A percentile compares a stretch with the other conserved stretches of the same genome.
These are phyloP conservation scores for Amborella trichopoda DNA, from an alignment of 164 flowering plant species.

Conservation along the genomic window DNA sequence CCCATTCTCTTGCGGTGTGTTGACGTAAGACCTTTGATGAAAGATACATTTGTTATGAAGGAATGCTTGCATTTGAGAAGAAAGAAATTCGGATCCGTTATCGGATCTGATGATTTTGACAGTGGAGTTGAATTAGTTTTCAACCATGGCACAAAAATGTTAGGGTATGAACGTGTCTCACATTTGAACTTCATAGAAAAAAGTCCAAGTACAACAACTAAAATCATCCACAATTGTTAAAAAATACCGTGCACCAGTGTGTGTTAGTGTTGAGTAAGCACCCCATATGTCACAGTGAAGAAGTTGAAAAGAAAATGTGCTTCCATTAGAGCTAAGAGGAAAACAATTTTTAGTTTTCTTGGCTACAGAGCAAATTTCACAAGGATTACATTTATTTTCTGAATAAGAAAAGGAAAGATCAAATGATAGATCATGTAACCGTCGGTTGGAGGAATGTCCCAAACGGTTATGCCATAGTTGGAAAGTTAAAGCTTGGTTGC, in stretches of 20 bases:
- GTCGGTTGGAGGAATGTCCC: not conserved
- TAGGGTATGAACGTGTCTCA: not conserved
- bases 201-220: not conserved
- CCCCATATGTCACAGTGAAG: not conserved
- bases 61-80: not conserved
- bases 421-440: not conserved
- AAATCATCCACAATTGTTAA: not conserved
- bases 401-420: not conserved
- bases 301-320: not conserved
- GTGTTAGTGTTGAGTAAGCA: not conserved
- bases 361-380: not conserved
- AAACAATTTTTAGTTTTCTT: not conserved
- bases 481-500: no score
- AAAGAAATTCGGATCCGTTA: not conserved
- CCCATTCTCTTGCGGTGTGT: not conserved
- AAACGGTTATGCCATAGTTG: not conserved
- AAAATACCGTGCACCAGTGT: constrained; percentile 1
- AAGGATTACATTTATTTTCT: not conserved
- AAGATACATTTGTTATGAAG: not conserved
- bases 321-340: not conserved
- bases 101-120: not conserved
- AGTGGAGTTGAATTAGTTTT: not conserved
- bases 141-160: not conserved
- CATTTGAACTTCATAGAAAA: not conserved
- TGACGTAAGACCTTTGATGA: not conserved